Conservation (phyloP, 106 monocot species). For the Vanilla planifolia region DNA sequence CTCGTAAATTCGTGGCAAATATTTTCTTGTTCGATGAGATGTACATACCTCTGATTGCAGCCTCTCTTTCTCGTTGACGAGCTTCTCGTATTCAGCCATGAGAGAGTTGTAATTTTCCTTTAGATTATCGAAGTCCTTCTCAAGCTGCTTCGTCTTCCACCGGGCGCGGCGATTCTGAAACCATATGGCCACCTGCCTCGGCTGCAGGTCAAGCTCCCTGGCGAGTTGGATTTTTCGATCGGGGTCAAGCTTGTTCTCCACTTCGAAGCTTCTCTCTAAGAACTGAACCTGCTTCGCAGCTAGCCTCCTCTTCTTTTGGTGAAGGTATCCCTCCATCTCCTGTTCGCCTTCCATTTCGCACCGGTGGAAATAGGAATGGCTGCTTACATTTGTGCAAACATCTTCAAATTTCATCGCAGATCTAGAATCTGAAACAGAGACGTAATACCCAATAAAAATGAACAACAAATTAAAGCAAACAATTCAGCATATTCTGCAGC, state of each 20-base stretch:
- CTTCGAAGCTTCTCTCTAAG: conserved; percentile 56
- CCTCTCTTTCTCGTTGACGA: conserved; percentile 47
- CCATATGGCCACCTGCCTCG: conserved; percentile 68
- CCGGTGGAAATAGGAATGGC: conserved; percentile 15
- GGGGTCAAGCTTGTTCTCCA: conserved; percentile 63
- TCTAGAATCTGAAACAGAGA: conserved; percentile 30
- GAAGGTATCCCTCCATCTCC: conserved; percentile 22
- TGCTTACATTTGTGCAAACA: conserved; percentile 2
- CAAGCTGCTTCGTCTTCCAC: conserved; percentile 71
- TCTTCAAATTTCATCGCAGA: conserved; percentile 47
- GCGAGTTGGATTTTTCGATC: conserved; percentile 62
- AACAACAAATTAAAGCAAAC: not conserved
- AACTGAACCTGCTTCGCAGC: conserved; percentile 35
- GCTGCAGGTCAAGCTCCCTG: conserved; percentile 50
- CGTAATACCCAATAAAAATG: not conserved
- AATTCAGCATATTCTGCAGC: not conserved
- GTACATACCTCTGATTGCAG: conserved; percentile 46
- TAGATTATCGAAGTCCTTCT: conserved; percentile 52
- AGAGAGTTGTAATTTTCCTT: conserved; percentile 36
- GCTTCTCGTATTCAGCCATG: conserved; percentile 33
- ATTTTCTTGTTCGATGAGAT: not conserved
- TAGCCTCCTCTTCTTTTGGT: conserved; percentile 62
- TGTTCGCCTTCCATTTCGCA: conserved; percentile 24
- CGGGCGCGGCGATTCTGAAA: conserved; percentile 73
- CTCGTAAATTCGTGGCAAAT: not conserved